Base-by-base conservation (phyloP, 345 rosid genomes). In the Eucalyptus pauciflora region DNA sequence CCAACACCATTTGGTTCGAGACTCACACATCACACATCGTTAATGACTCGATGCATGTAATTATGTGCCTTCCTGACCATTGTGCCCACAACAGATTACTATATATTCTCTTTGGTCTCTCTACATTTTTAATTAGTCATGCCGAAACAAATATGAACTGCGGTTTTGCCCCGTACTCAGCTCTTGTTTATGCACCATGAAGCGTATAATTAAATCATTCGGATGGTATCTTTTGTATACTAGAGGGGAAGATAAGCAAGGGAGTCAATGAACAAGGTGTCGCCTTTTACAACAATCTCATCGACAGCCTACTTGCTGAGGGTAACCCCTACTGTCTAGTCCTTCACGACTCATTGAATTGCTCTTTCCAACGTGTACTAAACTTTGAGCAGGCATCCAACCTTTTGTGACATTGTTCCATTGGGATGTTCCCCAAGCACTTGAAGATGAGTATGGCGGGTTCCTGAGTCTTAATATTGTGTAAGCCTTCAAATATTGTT, bases 261-360 rank as follows among this genome's bases (percentile, higher is more conserved):
- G 96, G 94, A 87, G 94, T 95, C 56, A 95, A 91, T 85, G 90
- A 90, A 87, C 50, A 90, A 2, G 95, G 96, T 69, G 90, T 95
- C 29, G 79, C 90, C 58, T 95, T 92, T 93, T 94, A 93, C 93
- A 95, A 92, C 31, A 91, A 92, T 89, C 95, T 95, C 86, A 94
- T 95, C 90, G 86, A 94, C 86, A 90, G 89, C 88, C 94, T 95
- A 88, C 86, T 92, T 20, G 88, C 91, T 17, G 88, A 91, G 88
- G 95, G 95, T 94, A 86, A 41, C 48, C 83, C 24, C 83, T 41
- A 10, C 14, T 10, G 83, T 76, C 48, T 10, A 22, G 83, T 37
- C 48, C 13, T 41, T 54, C 64, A 5, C 20, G 15, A 41, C 52
- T 41, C 56, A 85, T 31, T 52, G 4, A 33, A 10, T 62, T 33